Evolutionary conservation across 1,284 basidiomycete species (phyloP).

Genomic region (Inonotus obliquus): DNA sequence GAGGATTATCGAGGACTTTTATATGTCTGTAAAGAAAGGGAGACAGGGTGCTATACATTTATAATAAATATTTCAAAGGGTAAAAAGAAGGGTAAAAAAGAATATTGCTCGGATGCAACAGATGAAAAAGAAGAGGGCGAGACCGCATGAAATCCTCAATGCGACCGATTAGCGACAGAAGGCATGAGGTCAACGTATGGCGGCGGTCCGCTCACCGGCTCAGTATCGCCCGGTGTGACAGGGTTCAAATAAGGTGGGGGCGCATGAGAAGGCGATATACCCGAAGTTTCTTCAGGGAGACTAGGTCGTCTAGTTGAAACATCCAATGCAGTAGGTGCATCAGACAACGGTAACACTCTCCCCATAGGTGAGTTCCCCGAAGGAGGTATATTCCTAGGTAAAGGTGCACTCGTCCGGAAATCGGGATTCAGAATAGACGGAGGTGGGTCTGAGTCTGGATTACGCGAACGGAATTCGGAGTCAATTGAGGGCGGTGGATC

Average conservation of each 20-base stretch:
- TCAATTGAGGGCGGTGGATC: constrained; percentile 81
- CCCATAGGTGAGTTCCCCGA: constrained; percentile 12
- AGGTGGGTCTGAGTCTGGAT: constrained; percentile 37
- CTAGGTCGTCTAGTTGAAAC: constrained; percentile 6
- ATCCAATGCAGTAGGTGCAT: constrained; percentile 13
- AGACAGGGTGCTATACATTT: neutral
- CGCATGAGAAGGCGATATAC: constrained; percentile 33
- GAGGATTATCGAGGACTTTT: neutral
- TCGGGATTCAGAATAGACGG: constrained; percentile 21
- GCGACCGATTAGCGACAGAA: constrained; percentile 11
- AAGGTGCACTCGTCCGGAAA: constrained; percentile 10
- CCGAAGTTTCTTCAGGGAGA: constrained; percentile 15
- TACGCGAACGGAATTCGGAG: constrained; percentile 65
- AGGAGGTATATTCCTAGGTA: constrained; percentile 44
- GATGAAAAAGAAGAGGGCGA: neutral
- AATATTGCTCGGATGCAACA: neutral
- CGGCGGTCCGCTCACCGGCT: constrained; percentile 45
- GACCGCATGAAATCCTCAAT: neutral
- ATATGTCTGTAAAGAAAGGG: neutral
- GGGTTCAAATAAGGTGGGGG: constrained; percentile 54
- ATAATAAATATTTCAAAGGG: neutral
- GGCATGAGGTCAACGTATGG: constrained; percentile 40
- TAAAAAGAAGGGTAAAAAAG: neutral
- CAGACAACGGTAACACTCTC: constrained; percentile 3
- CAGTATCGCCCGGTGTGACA: constrained; percentile 37